phyloP scores from a whole-genome alignment of 495 filamentous ascomycete genomes.

The Lasiosphaeria miniovina region DNA sequence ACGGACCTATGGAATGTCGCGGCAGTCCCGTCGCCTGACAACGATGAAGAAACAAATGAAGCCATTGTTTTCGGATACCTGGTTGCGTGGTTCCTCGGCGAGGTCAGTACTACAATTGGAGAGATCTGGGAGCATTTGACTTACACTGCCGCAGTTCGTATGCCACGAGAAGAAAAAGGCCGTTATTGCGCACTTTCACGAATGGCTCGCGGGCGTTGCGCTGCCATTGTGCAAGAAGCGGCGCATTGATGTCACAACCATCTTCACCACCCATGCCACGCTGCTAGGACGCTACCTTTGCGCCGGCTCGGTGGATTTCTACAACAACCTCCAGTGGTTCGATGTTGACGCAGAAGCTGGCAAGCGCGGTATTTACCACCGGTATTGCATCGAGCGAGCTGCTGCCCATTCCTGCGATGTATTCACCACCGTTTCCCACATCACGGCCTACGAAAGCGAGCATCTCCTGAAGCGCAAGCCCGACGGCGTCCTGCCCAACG shows the following conservation, averaged over 20 bases:
- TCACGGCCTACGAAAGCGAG: constrained; percentile 96
- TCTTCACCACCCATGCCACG: constrained; percentile 97
- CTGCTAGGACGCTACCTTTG: constrained; percentile 93
- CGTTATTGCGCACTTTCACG: constrained; percentile 96
- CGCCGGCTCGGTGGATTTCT: constrained; percentile 96
- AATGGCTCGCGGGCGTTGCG: constrained; percentile 97
- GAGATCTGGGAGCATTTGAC: neutral
- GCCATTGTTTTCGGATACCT: constrained; percentile 97
- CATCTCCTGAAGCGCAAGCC: constrained; percentile 97
- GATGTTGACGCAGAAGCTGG: constrained; percentile 96
- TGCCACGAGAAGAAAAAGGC: constrained; percentile 86
- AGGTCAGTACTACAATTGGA: constrained; percentile 54
- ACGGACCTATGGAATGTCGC: constrained; percentile 88
- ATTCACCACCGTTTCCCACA: constrained; percentile 97
- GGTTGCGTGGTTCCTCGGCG: constrained; percentile 96
- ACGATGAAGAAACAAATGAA: constrained; percentile 94
- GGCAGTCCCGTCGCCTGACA: constrained; percentile 86
- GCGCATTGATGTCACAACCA: constrained; percentile 94
- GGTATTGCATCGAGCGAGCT: constrained; percentile 95
- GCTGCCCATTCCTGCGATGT: constrained; percentile 90
- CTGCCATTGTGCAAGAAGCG: constrained; percentile 88
- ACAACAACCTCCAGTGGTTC: constrained; percentile 97
- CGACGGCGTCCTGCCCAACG: constrained; percentile 93
- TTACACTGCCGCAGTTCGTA: constrained; percentile 66
- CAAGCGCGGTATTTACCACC: constrained; percentile 96